Base-by-base conservation (phyloP, 2,329 filamentous ascomycete genomes). In the Aureobasidium lini region DNA sequence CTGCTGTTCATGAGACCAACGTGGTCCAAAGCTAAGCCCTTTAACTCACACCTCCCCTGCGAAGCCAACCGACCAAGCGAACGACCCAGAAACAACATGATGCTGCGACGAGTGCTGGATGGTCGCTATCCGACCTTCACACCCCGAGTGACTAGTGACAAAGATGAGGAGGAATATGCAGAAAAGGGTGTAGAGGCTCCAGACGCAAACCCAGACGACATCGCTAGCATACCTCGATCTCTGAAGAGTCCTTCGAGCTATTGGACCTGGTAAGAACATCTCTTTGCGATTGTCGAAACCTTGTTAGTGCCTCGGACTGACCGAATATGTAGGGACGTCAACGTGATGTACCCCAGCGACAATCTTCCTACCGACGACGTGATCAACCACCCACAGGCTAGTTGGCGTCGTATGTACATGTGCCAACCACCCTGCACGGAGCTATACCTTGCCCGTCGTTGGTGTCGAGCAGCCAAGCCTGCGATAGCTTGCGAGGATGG, bases 1-100 rank as follows among this genome's bases (percentile, higher is more conserved):
- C 64, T 66, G 37, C 69, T 73, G 9, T 73, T 73, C 63, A 61
- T 73, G 43, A 65, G 66, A 16, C 67, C 71, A n/a, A 63, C 70
- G 34, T 70, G 69, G 69, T 60, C 64, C 3, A 63, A 67, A 64
- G 61, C 63, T 40, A 62, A 65, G 39, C 46, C 64, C 7, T 66
- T 66, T 62, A 61, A 65, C 63, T 58, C 66, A 32, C 42, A 47
- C 34, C 28, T 48, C 6, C 18, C 54, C 5, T 57, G 54, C 36
- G 61, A 65, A 57, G 61, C 65, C 36, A 60, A 62, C 18, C 64
- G 63, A 18, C 67, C 66, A 3, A 64, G 66, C 29, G 61, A 63
- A 28, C 69, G 68, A 56, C 71, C 71, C 6, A 65, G 68, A 50
- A 72, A 72, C 59, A 73, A 73, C 60, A 62, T 67, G 18, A 64